A percentile compares a stretch with the other conserved stretches of the same genome.
These are phyloP conservation scores for Penicillium psychrofluorescens DNA, from an alignment of 495 filamentous ascomycete species.

Conservation along the genomic window DNA sequence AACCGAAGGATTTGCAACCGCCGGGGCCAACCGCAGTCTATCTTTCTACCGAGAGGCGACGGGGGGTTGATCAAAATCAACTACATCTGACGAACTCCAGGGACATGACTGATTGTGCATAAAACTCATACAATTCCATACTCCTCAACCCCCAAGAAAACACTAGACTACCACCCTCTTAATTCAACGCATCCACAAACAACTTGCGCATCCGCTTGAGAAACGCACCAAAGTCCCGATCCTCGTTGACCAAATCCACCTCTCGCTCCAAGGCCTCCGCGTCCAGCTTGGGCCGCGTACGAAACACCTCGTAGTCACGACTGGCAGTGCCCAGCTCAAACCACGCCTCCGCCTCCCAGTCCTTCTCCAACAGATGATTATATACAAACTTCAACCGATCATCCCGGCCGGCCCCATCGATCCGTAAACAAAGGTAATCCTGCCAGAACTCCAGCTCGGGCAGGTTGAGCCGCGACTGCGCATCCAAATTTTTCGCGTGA, in stretches of 20 bases:
- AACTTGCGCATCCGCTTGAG: slow-evolving; percentile 89
- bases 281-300: slow-evolving; percentile 73
- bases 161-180: slow-evolving; percentile 5
- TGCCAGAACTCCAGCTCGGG: slow-evolving; percentile 97
- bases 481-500: slow-evolving; percentile 59
- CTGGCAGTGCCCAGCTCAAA: slow-evolving; percentile 81
- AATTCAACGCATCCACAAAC: slow-evolving; percentile 58
- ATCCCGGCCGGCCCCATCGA: slow-evolving; percentile 79
- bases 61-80: slow-evolving; percentile 43
- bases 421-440: slow-evolving; percentile 75
- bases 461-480: slow-evolving; percentile 75
- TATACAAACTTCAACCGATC: slow-evolving; percentile 89
- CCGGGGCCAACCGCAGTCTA: slow-evolving; percentile 71
- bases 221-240: slow-evolving; percentile 69
- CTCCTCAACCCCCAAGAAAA: not conserved
- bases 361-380: slow-evolving; percentile 71
- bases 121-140: slow-evolving; percentile 14
- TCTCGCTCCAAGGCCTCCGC: slow-evolving; percentile 61
- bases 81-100: slow-evolving; percentile 8
- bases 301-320: slow-evolving; percentile 76
- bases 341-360: slow-evolving; percentile 86
- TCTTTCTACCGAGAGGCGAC: slow-evolving; percentile 90
- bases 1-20: slow-evolving; percentile 82
- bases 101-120: slow-evolving; percentile 6
- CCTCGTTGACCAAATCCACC: slow-evolving; percentile 70